Conservation (phyloP, 352 stramenopile genomes). For the Pythium utonaiense region DNA sequence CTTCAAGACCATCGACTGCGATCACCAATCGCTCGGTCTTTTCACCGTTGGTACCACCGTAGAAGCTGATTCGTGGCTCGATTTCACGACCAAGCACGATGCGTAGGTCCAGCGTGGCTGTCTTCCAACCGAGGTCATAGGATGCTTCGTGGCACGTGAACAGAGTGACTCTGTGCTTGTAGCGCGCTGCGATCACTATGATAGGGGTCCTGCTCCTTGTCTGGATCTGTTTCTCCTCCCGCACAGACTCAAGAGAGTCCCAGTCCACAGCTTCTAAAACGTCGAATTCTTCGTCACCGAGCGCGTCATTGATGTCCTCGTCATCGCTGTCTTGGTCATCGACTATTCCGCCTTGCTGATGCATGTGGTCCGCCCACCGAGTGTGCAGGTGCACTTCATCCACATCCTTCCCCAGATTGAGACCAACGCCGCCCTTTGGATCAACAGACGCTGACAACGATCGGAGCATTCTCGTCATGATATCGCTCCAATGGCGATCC, state of each 20-base stretch:
- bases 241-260: conserved; percentile 33
- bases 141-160: conserved; percentile 3
- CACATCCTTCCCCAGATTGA: conserved; percentile 23
- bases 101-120: not conserved
- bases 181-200: not conserved
- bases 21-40: conserved; percentile 37
- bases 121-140: not conserved
- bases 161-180: not conserved
- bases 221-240: not conserved
- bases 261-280: conserved; percentile 56
- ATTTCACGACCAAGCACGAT: conserved; percentile 5
- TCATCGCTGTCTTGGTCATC: conserved; percentile 4
- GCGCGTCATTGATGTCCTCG: conserved; percentile 18
- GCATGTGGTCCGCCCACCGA: conserved; percentile 7
- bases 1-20: conserved; percentile 7
- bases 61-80: conserved; percentile 31
- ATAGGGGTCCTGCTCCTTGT: not conserved
- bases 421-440: not conserved
- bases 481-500: conserved; percentile 38
- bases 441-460: conserved; percentile 14
- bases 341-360: not conserved
- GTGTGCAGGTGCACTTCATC: conserved; percentile 44
- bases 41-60: conserved; percentile 25
- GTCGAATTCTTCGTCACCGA: conserved; percentile 28
- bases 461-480: conserved; percentile 28